Conservation (phyloP, 352 stramenopile genomes). For the Globisporangium apiculatum region DNA sequence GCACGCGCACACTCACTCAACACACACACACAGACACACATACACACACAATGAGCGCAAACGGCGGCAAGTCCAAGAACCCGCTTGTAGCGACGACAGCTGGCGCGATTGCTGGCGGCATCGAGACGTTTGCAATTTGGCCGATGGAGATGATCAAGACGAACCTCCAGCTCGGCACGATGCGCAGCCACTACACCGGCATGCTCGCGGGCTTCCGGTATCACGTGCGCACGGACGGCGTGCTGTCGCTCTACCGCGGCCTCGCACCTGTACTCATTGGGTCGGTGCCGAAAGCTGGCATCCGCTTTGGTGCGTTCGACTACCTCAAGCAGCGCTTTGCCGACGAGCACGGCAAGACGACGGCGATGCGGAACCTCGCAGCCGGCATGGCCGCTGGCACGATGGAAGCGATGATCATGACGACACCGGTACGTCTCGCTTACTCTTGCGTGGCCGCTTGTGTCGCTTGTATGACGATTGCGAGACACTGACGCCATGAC, state of each 20-base stretch:
- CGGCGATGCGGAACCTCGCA: constrained; percentile 86
- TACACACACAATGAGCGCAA: constrained; percentile 13
- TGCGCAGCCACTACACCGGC: constrained; percentile 64
- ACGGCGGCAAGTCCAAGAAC: constrained; percentile 60
- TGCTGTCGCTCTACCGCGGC: constrained; percentile 89
- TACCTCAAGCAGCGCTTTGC: constrained; percentile 81
- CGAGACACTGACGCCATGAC: background rate
- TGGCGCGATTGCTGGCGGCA: constrained; percentile 80
- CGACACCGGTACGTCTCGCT: constrained; percentile 72
- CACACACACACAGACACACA: background rate
- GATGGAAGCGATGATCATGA: constrained; percentile 88
- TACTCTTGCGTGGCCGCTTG: background rate
- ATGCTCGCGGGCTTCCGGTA: constrained; percentile 72
- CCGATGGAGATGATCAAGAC: constrained; percentile 95
- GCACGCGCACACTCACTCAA: too few species aligned
- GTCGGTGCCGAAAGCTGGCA: constrained; percentile 94
- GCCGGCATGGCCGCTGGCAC: constrained; percentile 91
- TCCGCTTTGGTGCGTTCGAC: constrained; percentile 95
- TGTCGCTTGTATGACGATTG: too few species aligned
- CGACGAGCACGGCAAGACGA: constrained; percentile 88
- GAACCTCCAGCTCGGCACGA: constrained; percentile 86
- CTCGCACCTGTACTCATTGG: constrained; percentile 92
- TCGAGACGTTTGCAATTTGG: constrained; percentile 88
- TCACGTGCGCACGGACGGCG: constrained; percentile 56
- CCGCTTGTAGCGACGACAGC: constrained; percentile 76